Evolutionary conservation across 441 rosid genomes (phyloP), one percentile per base, ranked within the genome.

Genomic region (Gossypium davidsonii): DNA sequence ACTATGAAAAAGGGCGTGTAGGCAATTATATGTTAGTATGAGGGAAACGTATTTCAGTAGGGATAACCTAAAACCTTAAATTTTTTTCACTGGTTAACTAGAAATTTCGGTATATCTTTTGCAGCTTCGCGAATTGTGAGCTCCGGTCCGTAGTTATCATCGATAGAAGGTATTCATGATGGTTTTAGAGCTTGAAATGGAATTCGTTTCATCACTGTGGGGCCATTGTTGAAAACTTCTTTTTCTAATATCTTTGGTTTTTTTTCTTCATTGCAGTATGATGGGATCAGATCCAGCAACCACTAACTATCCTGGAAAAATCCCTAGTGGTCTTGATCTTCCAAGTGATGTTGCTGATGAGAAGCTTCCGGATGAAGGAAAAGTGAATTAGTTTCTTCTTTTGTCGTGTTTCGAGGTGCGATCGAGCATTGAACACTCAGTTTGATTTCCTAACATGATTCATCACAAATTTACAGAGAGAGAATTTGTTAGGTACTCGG

Each of bases 261-360:
- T 6, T 17, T 49, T 26, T 26, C 25, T 58, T 58, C 39, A 25
- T 56, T 55, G 59, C 23, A 91, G 98, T 67, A 83, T 85, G 79
- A 73, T 76, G n/a, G 93, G 91, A 56, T 85, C 84, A 49, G 87
- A 78, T 77, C 65, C 86, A 28, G 75, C 83, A 63, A 82, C 81
- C 48, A 90, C 92, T 0, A 85, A 91, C 75, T 86, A 85, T 73
- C 83, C 90, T 21, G 96, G 97, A 37, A 91, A 89, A 70, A 69
- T 84, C 75, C 93, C 92, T 17, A 23, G 18, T 17, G 91, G 91
- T 25, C 80, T 84, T 74, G 93, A 86, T 84, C 86, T 80, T 74
- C 94, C 96, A 8, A 84, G 96, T 49, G 88, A 87, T 75, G 79
- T 79, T 70, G 83, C 80, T 61, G 46, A 75, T 26, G 85, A 80